phyloP scores from a whole-genome alignment of 2,329 filamentous ascomycete genomes.

The Cadophora sp. region DNA sequence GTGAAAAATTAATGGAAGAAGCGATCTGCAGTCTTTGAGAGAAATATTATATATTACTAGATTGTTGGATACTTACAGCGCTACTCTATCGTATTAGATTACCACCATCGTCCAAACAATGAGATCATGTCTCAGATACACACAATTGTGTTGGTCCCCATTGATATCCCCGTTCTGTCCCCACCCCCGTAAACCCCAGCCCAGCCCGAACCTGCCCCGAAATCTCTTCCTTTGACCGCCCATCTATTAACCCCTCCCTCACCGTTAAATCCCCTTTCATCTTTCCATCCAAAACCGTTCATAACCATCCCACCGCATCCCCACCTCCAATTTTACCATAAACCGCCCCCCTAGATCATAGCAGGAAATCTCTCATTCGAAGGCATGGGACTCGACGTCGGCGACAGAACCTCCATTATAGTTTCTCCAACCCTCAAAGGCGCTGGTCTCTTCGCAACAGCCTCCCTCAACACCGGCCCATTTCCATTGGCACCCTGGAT shows the following conservation, averaged over 20 bases:
- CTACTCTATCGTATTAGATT: neutral
- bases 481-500: neutral
- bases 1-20: too few relatives aligned
- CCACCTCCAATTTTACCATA: neutral
- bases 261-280: too few relatives aligned
- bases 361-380: constrained; percentile 15
- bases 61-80: neutral
- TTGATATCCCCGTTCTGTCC: too few relatives aligned
- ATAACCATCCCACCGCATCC: neutral
- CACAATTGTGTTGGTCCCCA: too few relatives aligned
- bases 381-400: constrained; percentile 16
- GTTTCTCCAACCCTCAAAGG: constrained; percentile 22
- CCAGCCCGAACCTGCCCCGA: too few relatives aligned
- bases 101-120: neutral
- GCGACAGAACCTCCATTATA: constrained; percentile 26
- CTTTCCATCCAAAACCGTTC: neutral
- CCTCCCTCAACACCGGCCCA: neutral
- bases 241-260: neutral
- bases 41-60: constrained; percentile 1
- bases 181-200: neutral
- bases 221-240: too few relatives aligned
- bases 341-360: constrained; percentile 9
- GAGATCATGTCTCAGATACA: neutral
- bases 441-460: constrained; percentile 16
- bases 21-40: neutral